Evolutionary conservation across 73 alveolate species (phyloP).

Genomic region (Blepharisma japonicum): DNA sequence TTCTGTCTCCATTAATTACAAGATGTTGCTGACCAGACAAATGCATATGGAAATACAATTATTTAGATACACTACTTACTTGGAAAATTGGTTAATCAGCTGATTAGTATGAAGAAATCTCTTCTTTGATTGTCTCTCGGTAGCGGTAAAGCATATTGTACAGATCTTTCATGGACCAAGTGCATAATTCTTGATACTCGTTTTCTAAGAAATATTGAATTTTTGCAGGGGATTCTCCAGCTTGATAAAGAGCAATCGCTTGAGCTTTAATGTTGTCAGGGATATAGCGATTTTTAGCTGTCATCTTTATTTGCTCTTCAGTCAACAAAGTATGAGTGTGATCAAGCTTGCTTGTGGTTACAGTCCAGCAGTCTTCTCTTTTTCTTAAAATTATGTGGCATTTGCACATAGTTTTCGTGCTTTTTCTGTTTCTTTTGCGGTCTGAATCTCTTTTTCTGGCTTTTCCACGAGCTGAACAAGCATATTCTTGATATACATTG

Average conservation of each 20-base stretch:
- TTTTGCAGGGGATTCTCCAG: constrained; percentile 27
- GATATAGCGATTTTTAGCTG: constrained; percentile 22
- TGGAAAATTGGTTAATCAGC: too few species aligned
- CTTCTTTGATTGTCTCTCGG: background rate
- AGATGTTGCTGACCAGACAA: background rate
- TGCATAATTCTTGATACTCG: background rate
- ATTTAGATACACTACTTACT: too few species aligned
- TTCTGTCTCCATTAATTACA: constrained; percentile 47
- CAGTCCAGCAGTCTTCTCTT: background rate
- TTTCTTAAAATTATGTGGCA: constrained; percentile 15
- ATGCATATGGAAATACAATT: too few species aligned
- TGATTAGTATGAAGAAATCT: too few species aligned
- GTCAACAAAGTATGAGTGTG: background rate
- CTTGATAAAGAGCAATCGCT: background rate
- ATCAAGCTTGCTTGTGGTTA: background rate
- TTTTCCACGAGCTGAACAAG: constrained; percentile 27
- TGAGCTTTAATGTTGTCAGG: background rate
- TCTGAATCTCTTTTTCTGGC: background rate
- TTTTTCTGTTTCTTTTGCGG: constrained; percentile 6
- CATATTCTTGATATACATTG: constrained; percentile 9
- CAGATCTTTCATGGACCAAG: constrained; percentile 26
- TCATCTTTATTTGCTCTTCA: background rate
- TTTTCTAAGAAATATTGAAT: background rate
- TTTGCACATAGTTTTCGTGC: constrained; percentile 14
- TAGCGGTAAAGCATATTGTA: background rate